phyloP scores from a whole-genome alignment of 352 stramenopile genomes.

The Phytophthora colocasiae region DNA sequence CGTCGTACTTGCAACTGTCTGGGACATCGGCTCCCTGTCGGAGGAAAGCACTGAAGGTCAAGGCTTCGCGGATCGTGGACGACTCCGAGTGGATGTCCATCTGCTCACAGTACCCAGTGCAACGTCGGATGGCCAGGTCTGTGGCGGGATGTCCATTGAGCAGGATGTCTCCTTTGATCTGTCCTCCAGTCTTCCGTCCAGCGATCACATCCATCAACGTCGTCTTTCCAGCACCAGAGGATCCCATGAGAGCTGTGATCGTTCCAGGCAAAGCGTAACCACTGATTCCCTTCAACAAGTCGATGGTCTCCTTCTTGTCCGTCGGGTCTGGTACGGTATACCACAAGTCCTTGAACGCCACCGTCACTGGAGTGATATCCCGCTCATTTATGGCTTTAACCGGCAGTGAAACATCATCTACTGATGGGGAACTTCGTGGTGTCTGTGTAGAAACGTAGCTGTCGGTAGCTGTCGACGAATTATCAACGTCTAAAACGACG shows the following conservation, averaged over 20 bases:
- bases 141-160: conserved; percentile 86
- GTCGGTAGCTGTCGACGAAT: background rate
- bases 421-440: background rate
- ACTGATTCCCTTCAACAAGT: conserved; percentile 63
- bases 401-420: too few relatives aligned
- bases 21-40: conserved; percentile 16
- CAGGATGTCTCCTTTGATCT: conserved; percentile 87
- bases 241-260: conserved; percentile 77
- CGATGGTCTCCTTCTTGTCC: conserved; percentile 20
- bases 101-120: conserved; percentile 39
- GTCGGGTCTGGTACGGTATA: conserved; percentile 17
- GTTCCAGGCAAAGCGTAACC: conserved; percentile 56
- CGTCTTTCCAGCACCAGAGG: conserved; percentile 90
- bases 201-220: conserved; percentile 96
- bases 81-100: conserved; percentile 42
- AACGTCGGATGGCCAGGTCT: conserved; percentile 33
- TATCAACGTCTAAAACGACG: conserved; percentile 5
- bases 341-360: conserved; percentile 30
- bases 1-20: conserved; percentile 24
- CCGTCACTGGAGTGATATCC: background rate
- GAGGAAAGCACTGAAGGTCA: conserved; percentile 31
- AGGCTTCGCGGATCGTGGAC: conserved; percentile 53
- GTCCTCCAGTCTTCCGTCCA: conserved; percentile 90
- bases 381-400: background rate
- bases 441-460: conserved; percentile 5